phyloP scores from a whole-genome alignment of 495 filamentous ascomycete species.

The Penicillium cinerascens region DNA sequence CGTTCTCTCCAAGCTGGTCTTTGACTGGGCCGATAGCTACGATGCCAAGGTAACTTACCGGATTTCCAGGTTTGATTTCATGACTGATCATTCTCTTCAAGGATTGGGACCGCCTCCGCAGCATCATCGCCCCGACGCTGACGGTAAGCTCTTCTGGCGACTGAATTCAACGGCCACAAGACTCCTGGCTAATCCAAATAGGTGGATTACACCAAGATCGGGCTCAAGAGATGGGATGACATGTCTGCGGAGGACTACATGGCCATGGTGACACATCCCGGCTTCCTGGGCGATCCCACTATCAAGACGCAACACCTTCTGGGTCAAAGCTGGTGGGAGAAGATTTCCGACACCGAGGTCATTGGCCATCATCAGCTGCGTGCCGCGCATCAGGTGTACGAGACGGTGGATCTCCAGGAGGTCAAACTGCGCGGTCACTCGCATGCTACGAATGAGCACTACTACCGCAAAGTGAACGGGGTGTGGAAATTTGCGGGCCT shows the following conservation, averaged over 20 bases:
- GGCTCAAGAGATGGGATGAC: slow-evolving; percentile 65
- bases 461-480: slow-evolving; percentile 69
- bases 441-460: slow-evolving; percentile 68
- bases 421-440: slow-evolving; percentile 51
- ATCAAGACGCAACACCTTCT: slow-evolving; percentile 77
- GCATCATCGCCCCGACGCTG: slow-evolving; percentile 69
- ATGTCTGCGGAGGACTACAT: slow-evolving; percentile 73
- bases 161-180: neutral
- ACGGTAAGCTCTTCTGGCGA: slow-evolving; percentile 31
- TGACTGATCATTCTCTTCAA: neutral
- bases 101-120: slow-evolving; percentile 69
- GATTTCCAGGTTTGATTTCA: neutral
- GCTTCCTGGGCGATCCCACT: slow-evolving; percentile 66
- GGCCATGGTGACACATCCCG: slow-evolving; percentile 60
- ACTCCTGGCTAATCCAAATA: slow-evolving; percentile 5
- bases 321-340: slow-evolving; percentile 69
- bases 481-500: slow-evolving; percentile 83
- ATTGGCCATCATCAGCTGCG: slow-evolving; percentile 74
- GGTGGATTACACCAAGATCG: slow-evolving; percentile 73
- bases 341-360: slow-evolving; percentile 61
- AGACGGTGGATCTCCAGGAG: slow-evolving; percentile 18
- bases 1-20: slow-evolving; percentile 33
- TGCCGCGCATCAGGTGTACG: slow-evolving; percentile 59
- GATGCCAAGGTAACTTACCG: slow-evolving; percentile 53
- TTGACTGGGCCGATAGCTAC: slow-evolving; percentile 83